These are phyloP conservation scores for Cercospora brassicicola DNA, from an alignment of 2,329 filamentous ascomycete genomes.

Conservation along the genomic window DNA sequence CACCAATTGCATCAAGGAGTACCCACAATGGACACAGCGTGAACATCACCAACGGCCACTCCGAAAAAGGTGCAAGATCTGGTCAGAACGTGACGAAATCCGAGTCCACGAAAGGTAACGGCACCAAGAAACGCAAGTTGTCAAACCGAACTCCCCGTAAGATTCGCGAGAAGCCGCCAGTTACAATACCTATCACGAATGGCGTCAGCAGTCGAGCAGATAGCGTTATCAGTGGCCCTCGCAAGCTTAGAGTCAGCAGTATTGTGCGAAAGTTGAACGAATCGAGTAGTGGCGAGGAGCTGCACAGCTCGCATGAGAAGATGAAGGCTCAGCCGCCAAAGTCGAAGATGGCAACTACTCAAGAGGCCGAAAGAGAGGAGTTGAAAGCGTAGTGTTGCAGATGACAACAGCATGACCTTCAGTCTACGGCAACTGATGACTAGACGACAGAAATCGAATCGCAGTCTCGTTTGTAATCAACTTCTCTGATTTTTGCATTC, in stretches of 20 bases:
- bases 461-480: neutral
- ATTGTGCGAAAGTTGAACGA: constrained; percentile 16
- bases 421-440: neutral
- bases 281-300: constrained; percentile 2
- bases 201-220: constrained; percentile 13
- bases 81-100: neutral
- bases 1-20: neutral
- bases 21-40: neutral
- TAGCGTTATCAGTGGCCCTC: constrained; percentile 19
- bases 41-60: neutral
- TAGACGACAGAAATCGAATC: neutral
- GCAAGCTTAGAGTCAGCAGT: constrained; percentile 22
- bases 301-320: neutral
- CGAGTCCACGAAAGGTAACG: neutral
- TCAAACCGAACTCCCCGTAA: constrained; percentile 16
- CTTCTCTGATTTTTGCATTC: neutral
- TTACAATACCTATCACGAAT: neutral
- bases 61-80: neutral
- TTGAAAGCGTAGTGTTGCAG: neutral
- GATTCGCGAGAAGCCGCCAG: constrained; percentile 10
- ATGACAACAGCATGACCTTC: neutral
- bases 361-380: neutral
- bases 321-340: neutral
- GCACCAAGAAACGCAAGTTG: constrained; percentile 18
- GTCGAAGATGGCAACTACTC: neutral